A percentile compares a stretch with the other conserved stretches of the same genome.
Evolutionary conservation across 2,329 filamentous ascomycete species (phyloP).

Genomic region (Penicillium brasilianum): DNA sequence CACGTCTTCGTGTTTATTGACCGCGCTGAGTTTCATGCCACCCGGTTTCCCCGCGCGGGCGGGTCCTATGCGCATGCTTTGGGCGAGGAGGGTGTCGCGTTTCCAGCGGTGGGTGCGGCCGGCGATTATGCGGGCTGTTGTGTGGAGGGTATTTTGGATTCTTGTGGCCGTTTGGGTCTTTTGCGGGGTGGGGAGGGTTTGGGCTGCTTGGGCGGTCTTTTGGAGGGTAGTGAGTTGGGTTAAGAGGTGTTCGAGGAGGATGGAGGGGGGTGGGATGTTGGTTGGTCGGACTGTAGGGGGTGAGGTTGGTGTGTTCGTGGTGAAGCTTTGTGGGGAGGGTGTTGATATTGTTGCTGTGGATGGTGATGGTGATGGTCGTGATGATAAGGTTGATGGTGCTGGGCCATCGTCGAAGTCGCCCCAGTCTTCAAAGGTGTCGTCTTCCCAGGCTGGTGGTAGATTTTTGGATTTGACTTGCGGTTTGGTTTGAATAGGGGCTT

Average conservation of each 20-base stretch:
- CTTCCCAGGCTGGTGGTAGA: slow-evolving; percentile 26
- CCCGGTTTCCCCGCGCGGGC: slow-evolving; percentile 72
- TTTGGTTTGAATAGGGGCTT: background rate
- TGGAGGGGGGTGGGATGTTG: slow-evolving; percentile 86
- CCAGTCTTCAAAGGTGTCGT: slow-evolving; percentile 30
- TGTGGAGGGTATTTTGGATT: slow-evolving; percentile 47
- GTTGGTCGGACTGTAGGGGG: slow-evolving; percentile 64
- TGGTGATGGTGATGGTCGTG: slow-evolving; percentile 7
- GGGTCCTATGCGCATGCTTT: slow-evolving; percentile 83
- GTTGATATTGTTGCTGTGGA: slow-evolving; percentile 19
- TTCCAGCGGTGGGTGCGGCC: slow-evolving; percentile 90
- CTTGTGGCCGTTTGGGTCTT: slow-evolving; percentile 26
- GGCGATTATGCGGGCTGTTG: slow-evolving; percentile 79
- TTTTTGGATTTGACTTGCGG: slow-evolving; percentile 12
- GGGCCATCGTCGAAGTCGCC: slow-evolving; percentile 30
- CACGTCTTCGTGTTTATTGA: slow-evolving; percentile 81
- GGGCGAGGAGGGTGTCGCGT: slow-evolving; percentile 79
- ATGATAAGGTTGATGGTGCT: slow-evolving; percentile 3
- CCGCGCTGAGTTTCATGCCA: slow-evolving; percentile 89
- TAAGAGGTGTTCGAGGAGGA: slow-evolving; percentile 78
- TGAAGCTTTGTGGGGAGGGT: slow-evolving; percentile 21
- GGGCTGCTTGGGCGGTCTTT: slow-evolving; percentile 66
- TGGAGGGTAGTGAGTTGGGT: slow-evolving; percentile 70
- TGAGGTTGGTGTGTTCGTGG: slow-evolving; percentile 20
- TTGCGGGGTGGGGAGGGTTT: slow-evolving; percentile 51